Evolutionary conservation across 768 basidiomycete genomes (phyloP), one percentile per base, ranked within the genome.

Genomic region (Termitomyces sp.): DNA sequence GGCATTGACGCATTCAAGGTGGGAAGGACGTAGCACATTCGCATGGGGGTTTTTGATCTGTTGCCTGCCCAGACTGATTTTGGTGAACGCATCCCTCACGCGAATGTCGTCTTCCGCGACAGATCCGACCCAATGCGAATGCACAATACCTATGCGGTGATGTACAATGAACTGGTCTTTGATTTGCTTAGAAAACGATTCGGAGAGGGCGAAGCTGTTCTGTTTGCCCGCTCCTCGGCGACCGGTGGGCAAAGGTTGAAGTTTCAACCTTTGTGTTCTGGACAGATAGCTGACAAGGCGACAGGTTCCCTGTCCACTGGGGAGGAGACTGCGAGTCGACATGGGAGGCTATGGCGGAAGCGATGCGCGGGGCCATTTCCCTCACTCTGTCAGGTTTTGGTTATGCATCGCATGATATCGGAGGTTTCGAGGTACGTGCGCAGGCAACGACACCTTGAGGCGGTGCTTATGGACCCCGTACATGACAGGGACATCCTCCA

Each of bases 281-380:
- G 17, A 54, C 54, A 29, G 38, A 31, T 50, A 14, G 14, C 53
- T 53, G 42, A 45, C 25, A 25, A 34, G 16, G 21, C 10, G 38
- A 11, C 51, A 78, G 76, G 29, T 76, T 74, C 63, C 71, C 74
- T 16, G 68, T 73, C 64, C 85, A 87, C 65, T 86, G 86, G 86
- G 84, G 85, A 48, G 87, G 89, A 2, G 87, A 90, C 59, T 89
- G 87, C 69, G 87, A 89, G 65, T 85, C 85, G 5, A 87, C 86
- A 1, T 89, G 81, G 72, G 86, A 87, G 66, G 89, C 86, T 4
- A 90, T 91, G 87, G 85, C 85, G 0, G 87, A 91, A 69, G 82
- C 86, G 1, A 70, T 89, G 51, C 77, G 87, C 5, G 88, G 89
- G 10, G 75, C 76, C 17, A 70, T 91, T n/a, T 85, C 84, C 38